These are phyloP conservation scores for Lepiota venenata DNA, from an alignment of 768 basidiomycete genomes.

Conservation along the genomic window DNA sequence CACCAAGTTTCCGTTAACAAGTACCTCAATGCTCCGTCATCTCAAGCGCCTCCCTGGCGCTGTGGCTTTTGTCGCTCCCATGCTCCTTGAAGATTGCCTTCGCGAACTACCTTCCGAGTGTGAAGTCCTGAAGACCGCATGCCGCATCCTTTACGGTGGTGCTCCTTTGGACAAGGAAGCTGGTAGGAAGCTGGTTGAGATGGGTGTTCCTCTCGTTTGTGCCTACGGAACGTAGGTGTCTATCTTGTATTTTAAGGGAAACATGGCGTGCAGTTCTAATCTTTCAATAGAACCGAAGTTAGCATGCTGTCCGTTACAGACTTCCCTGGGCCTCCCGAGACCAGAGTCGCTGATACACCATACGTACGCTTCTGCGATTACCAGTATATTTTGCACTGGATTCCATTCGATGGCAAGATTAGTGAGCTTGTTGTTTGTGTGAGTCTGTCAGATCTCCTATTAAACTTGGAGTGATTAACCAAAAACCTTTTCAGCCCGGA, in stretches of 20 bases:
- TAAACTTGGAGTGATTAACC: neutral
- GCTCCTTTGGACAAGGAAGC: constrained; percentile 13
- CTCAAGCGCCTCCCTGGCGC: constrained; percentile 11
- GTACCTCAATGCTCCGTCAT: constrained; percentile 13
- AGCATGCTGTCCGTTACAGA: constrained; percentile 8
- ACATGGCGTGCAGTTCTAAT: neutral
- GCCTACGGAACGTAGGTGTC: constrained; percentile 9
- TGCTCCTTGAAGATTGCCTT: constrained; percentile 17
- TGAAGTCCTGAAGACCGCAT: constrained; percentile 4
- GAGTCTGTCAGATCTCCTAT: neutral
- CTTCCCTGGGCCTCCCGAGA: constrained; percentile 4
- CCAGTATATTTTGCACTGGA: constrained; percentile 10
- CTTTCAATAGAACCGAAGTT: constrained; percentile 17
- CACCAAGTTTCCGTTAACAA: constrained; percentile 12
- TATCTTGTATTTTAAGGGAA: neutral
- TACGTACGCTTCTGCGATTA: constrained; percentile 13
- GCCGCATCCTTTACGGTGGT: constrained; percentile 14
- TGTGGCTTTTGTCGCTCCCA: constrained; percentile 13
- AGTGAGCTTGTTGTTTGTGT: constrained; percentile 19
- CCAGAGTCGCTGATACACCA: constrained; percentile 6
- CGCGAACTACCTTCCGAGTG: constrained; percentile 2
- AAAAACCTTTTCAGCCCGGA: constrained; percentile 10
- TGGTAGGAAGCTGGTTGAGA: constrained; percentile 7
- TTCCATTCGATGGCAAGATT: neutral
- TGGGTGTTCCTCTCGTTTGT: constrained; percentile 5